Percentiles rank a stretch among this genome's conserved stretches.
These are phyloP conservation scores for Euptelea pleiosperma DNA, from an alignment of 164 flowering plant species.

Conservation along the genomic window DNA sequence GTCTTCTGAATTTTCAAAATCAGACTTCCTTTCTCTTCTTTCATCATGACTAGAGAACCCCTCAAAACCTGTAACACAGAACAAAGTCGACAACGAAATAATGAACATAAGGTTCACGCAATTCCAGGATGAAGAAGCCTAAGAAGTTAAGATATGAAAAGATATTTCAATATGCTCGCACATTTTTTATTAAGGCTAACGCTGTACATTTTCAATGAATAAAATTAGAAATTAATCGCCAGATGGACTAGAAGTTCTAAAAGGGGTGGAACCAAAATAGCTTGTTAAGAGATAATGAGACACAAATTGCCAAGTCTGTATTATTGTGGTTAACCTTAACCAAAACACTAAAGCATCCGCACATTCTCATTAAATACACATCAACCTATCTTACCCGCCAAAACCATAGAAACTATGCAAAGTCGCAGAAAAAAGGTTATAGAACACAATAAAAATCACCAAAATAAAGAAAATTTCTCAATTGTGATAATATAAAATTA, in stretches of 20 bases:
- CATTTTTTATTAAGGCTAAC: background rate
- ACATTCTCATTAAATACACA: too few species aligned
- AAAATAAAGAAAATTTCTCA: too few species aligned
- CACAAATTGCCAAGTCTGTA: background rate
- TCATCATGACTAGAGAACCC: slow-evolving; percentile 51
- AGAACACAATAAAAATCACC: too few species aligned
- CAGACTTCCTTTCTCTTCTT: slow-evolving; percentile 69
- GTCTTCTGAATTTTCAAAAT: slow-evolving; percentile 82
- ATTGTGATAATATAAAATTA: too few species aligned
- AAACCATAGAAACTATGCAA: too few species aligned
- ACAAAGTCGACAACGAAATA: background rate
- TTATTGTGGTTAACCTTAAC: too few species aligned
- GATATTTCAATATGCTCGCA: background rate
- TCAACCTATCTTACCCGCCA: too few species aligned
- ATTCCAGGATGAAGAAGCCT: background rate
- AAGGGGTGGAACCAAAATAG: background rate
- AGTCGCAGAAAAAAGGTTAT: too few species aligned
- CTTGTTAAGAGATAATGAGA: background rate
- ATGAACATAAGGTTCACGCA: background rate
- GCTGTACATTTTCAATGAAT: too few species aligned
- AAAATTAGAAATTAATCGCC: background rate
- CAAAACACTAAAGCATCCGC: too few species aligned
- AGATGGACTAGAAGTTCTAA: background rate
- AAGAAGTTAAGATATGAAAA: slow-evolving; percentile 1
- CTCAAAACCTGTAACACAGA: slow-evolving; percentile 41